phyloP scores from a whole-genome alignment of 1,139 yeast species.

The Arxiozyma slooffiae region DNA sequence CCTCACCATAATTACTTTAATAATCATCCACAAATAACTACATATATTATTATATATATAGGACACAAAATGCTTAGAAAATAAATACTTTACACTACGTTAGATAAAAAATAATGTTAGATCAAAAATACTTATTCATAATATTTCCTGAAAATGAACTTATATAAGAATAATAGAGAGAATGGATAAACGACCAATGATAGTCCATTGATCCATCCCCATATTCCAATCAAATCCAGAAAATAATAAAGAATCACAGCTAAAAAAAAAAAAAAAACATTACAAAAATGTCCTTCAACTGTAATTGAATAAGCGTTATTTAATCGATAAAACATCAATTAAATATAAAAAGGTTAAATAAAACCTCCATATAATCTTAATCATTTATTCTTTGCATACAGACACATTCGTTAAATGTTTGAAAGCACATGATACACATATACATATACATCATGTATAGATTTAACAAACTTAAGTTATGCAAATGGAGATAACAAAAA shows the following conservation, averaged over 20 bases:
- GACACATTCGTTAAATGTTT: constrained; percentile 36
- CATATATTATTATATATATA: too few species aligned
- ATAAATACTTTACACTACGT: too few species aligned
- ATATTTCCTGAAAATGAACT: not conserved
- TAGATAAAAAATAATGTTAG: not conserved
- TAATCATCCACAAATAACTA: too few species aligned
- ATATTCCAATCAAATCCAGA: not conserved
- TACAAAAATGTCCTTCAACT: not conserved
- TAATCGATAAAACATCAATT: constrained; percentile 1
- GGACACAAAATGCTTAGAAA: too few species aligned
- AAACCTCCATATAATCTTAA: not conserved
- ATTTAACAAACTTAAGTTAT: constrained; percentile 36
- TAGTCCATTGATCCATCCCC: not conserved
- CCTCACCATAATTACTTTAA: too few species aligned
- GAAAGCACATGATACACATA: too few species aligned
- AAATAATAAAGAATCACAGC: not conserved
- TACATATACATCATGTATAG: constrained; percentile 4
- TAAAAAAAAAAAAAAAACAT: not conserved
- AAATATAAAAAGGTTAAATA: not conserved
- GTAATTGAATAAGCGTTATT: not conserved
- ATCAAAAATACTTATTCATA: not conserved
- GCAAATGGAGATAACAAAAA: constrained; percentile 17
- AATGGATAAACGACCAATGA: not conserved
- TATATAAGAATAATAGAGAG: not conserved
- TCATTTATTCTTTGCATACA: constrained; percentile 33